Percentiles rank a stretch among this genome's conserved stretches.
phyloP scores from a whole-genome alignment of 495 filamentous ascomycete species.

The Annulohypoxylon stygium region DNA sequence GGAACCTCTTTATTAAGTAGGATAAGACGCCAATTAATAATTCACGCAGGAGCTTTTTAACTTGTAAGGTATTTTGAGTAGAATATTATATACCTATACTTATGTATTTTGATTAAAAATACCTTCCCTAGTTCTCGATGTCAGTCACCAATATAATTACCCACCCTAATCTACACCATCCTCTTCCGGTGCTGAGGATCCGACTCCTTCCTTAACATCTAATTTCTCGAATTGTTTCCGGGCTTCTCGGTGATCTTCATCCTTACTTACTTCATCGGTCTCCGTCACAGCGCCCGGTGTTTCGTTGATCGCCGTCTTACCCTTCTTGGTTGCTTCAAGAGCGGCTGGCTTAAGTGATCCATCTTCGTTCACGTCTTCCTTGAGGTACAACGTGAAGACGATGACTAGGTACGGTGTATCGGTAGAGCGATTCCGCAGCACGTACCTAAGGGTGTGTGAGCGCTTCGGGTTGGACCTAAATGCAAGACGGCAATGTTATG shows the following conservation, averaged over 20 bases:
- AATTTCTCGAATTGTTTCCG: conserved; percentile 29
- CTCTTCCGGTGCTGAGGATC: not conserved
- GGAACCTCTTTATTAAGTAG: not conserved
- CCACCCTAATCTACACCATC: conserved; percentile 29
- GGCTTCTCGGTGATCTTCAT: conserved; percentile 28
- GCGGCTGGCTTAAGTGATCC: conserved; percentile 64
- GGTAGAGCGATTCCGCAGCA: conserved; percentile 80
- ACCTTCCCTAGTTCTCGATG: not conserved
- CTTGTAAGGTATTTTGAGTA: not conserved
- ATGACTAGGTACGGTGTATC: conserved; percentile 81
- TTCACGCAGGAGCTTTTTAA: not conserved
- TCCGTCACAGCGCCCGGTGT: not conserved
- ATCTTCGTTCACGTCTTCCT: conserved; percentile 71
- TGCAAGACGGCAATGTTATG: conserved; percentile 15
- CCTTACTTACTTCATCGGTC: conserved; percentile 11
- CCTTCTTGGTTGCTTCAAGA: conserved; percentile 32
- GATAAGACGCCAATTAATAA: not conserved
- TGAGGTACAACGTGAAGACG: conserved; percentile 77
- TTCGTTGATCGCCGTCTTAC: conserved; percentile 20
- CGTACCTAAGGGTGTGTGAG: conserved; percentile 84
- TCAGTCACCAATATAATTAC: not conserved
- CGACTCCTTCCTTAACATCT: not conserved
- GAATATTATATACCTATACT: not conserved
- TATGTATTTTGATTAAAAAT: no score
- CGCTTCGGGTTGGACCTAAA: conserved; percentile 59